These are phyloP conservation scores for Termitomyces sp. DNA, from an alignment of 768 basidiomycete species.

Conservation along the genomic window DNA sequence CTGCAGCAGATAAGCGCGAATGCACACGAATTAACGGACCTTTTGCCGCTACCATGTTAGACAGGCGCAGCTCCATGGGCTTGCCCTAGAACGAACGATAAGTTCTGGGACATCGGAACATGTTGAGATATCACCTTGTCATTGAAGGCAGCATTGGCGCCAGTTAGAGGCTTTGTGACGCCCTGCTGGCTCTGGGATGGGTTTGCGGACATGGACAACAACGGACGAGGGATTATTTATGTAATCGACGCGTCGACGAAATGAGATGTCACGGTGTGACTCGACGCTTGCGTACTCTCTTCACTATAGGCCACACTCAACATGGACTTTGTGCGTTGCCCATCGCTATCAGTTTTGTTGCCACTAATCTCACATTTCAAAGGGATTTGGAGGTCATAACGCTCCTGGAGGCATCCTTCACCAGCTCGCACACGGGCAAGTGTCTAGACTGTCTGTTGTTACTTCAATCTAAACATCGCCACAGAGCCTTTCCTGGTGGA, in stretches of 20 bases:
- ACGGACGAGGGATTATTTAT: constrained; percentile 14
- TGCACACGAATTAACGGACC: constrained; percentile 36
- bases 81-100: constrained; percentile 65
- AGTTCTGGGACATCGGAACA: constrained; percentile 9
- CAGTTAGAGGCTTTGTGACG: constrained; percentile 39
- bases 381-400: constrained; percentile 37
- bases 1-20: not conserved
- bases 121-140: constrained; percentile 58
- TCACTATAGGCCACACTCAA: not conserved
- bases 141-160: constrained; percentile 77
- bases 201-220: constrained; percentile 27
- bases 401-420: constrained; percentile 60
- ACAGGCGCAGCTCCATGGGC: constrained; percentile 95
- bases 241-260: constrained; percentile 27
- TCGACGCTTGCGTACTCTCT: constrained; percentile 16
- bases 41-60: constrained; percentile 98
- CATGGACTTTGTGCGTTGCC: constrained; percentile 42
- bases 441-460: constrained; percentile 12
- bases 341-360: not conserved
- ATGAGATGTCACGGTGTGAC: constrained; percentile 31
- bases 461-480: constrained; percentile 9
- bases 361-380: constrained; percentile 8
- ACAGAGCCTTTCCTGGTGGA: constrained; percentile 50
- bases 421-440: constrained; percentile 56
- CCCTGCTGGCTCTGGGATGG: constrained; percentile 33